Base-by-base conservation (phyloP, 2,329 filamentous ascomycete species). In the Ambrosiella cleistominuta region DNA sequence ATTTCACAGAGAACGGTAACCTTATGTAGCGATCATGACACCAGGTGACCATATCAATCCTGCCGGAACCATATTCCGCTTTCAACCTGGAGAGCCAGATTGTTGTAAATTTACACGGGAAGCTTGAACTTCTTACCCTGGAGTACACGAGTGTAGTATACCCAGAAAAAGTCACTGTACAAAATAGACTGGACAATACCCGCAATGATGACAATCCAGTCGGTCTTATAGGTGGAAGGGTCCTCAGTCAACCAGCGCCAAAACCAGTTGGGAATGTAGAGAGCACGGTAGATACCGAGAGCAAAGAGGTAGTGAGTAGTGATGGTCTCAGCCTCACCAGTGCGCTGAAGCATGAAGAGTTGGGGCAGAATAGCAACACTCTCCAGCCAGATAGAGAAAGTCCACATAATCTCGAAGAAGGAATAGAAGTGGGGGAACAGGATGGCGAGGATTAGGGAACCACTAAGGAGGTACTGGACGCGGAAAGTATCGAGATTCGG, bases 161-260 rank as follows among this genome's bases (percentile, higher is more conserved):
- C 91, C 78, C 90, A 98, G 80, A 98, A 98, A 75, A 98, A 98
- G 74, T 98, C 93, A 63, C 88, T 95, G 75, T 98, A 98, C 60
- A 98, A 76, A 54, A 98, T 73, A 0, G 93, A 98, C 76, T 98
- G 93, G 63, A 97, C 74, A 58, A 97, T 78, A 11, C 93, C 93
- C 2, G 94, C 93, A 62, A 93, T 68, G 56, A 96, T 85, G 17
- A 90, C 85, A 64, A 96, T 94, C 63, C 83, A 86, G 68, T 97
- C 90, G 64, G 85, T 69, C 70, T 78, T 85, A 69, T 88, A 84
- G 38, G 56, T 57, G 55, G 80, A 75, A 51, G 71, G 68, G 44
- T 59, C 49, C 70, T 95, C 89, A 56, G 79, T 78, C 64, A 86
- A 79, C 72, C 91, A 97, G 58, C 93, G 79, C 72, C 88, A 97